phyloP scores from a whole-genome alignment of 148 eudicot genomes.

The Camellia sinensis region DNA sequence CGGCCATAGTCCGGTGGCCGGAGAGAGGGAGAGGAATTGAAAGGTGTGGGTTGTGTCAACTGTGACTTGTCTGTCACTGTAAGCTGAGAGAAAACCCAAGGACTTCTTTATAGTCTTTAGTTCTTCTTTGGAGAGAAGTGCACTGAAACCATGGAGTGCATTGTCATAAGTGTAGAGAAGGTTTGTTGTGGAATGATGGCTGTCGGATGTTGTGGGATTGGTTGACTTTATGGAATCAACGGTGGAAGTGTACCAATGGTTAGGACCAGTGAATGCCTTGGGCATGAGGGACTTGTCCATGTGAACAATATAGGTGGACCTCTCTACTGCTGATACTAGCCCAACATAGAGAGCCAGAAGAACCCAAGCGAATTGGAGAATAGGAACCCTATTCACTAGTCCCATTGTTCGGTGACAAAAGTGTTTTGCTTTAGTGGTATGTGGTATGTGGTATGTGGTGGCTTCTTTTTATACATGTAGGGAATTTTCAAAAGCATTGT shows the following conservation, averaged over 20 bases:
- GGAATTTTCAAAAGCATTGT: no score
- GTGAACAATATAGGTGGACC: constrained; percentile 38
- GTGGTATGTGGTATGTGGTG: no score
- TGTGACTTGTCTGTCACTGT: constrained; percentile 22
- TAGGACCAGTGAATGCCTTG: constrained; percentile 25
- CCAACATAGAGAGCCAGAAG: no score
- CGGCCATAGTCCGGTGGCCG: constrained; percentile 37
- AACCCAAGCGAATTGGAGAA: no score
- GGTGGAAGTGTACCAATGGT: constrained; percentile 36
- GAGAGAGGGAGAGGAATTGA: constrained; percentile 37
- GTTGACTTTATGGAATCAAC: constrained; percentile 19
- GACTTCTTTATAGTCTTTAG: constrained; percentile 20
- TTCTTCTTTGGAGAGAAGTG: constrained; percentile 31
- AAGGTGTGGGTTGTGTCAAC: constrained; percentile 44
- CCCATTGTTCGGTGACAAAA: no score
- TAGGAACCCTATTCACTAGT: no score
- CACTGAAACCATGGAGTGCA: constrained; percentile 53
- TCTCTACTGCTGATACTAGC: neutral
- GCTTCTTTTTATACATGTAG: no score
- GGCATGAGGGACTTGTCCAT: constrained; percentile 47
- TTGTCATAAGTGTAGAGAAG: constrained; percentile 41
- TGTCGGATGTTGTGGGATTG: neutral
- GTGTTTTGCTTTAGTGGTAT: no score
- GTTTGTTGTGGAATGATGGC: constrained; percentile 9
- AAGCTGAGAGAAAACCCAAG: constrained; percentile 31